Percentiles rank a stretch among this genome's conserved stretches.
Conservation (phyloP, 768 basidiomycete species). For the Suillus fuscotomentosus region DNA sequence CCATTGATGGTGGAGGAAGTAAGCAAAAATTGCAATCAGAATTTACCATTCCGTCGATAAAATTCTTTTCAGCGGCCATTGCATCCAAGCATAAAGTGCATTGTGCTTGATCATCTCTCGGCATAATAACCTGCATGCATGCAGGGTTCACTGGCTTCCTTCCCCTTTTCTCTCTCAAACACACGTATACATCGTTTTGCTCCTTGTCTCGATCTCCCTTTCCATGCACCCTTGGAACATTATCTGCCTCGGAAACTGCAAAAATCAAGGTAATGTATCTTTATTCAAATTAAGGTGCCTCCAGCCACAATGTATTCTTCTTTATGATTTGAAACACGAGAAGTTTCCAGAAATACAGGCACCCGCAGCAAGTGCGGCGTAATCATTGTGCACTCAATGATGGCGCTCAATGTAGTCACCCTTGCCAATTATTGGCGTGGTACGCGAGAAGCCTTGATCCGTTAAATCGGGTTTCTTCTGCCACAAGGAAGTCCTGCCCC, state of each 20-base stretch:
- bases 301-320: background rate
- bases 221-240: background rate
- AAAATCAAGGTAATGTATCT: background rate
- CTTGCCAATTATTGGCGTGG: background rate
- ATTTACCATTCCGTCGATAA: background rate
- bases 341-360: background rate
- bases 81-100: background rate
- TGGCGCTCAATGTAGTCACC: background rate
- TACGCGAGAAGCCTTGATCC: background rate
- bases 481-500: background rate
- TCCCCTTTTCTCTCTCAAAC: background rate
- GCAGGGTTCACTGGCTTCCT: background rate
- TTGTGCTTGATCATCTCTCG: background rate
- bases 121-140: background rate
- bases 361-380: background rate
- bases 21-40: background rate
- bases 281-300: background rate
- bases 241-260: background rate
- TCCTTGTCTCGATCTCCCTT: background rate
- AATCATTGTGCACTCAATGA: background rate
- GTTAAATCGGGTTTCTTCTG: background rate
- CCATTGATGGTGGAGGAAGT: background rate
- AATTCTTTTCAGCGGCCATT: background rate
- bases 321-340: background rate
- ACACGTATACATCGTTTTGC: background rate